Conservation (phyloP, 257 asterid genomes). For the Catharanthus roseus region DNA sequence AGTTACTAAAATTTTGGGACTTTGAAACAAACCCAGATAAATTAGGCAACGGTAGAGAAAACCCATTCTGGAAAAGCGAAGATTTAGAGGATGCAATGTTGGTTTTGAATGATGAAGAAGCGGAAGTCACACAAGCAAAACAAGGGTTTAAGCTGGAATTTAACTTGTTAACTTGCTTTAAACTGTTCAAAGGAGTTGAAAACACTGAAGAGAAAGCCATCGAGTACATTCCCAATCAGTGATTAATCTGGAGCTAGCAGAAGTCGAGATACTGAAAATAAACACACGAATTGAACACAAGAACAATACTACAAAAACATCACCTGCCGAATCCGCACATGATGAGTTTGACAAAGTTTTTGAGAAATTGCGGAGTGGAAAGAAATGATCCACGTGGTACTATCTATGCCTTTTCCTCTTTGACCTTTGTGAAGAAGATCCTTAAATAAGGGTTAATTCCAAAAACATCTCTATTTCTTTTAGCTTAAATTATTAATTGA, state of each 20-base stretch:
- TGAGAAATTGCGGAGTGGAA: neutral
- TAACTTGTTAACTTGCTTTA: slow-evolving; percentile 24
- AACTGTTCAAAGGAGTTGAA: slow-evolving; percentile 36
- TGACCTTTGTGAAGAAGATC: too few species aligned
- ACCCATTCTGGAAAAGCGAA: slow-evolving; percentile 43
- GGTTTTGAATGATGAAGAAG: slow-evolving; percentile 27
- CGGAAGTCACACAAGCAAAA: slow-evolving; percentile 29
- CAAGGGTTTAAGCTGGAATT: slow-evolving; percentile 21
- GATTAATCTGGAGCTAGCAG: neutral
- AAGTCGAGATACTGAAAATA: neutral
- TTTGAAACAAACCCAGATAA: slow-evolving; percentile 35
- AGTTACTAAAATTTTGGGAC: slow-evolving; percentile 42
- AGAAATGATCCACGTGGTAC: neutral
- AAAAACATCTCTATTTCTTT: too few species aligned
- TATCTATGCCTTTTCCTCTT: neutral
- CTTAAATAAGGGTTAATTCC: too few species aligned
- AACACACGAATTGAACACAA: neutral
- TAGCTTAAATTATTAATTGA: too few species aligned
- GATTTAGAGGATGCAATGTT: slow-evolving; percentile 49
- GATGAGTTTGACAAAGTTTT: too few species aligned
- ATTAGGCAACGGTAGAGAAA: slow-evolving; percentile 37
- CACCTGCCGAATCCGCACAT: too few species aligned
- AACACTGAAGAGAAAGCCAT: slow-evolving; percentile 56
- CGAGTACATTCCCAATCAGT: too few species aligned
- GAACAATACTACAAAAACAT: neutral